phyloP scores from a whole-genome alignment of 2,329 filamentous ascomycete genomes.

The Trichoderma citrinoviride region DNA sequence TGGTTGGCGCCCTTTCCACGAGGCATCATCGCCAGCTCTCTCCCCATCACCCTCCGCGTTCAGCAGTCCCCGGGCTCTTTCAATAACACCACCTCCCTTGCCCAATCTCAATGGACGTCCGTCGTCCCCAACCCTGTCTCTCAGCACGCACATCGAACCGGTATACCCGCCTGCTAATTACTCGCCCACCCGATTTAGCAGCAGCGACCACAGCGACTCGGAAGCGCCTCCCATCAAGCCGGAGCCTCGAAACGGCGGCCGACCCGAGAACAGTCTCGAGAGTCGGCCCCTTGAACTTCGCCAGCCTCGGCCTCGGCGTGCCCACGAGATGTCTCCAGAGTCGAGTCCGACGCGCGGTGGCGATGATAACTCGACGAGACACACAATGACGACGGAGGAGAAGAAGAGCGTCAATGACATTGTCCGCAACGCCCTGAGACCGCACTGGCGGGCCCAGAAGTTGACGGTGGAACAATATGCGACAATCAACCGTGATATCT shows the following conservation, averaged over 20 bases:
- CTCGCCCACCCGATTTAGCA: conserved; percentile 54
- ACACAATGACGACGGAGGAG: conserved; percentile 69
- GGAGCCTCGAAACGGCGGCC: conserved; percentile 27
- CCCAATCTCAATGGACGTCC: conserved; percentile 53
- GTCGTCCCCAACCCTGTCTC: conserved; percentile 61
- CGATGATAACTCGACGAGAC: conserved; percentile 59
- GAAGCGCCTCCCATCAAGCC: conserved; percentile 35
- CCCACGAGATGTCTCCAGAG: conserved; percentile 36
- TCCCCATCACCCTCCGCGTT: conserved; percentile 64
- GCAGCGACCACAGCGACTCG: conserved; percentile 47
- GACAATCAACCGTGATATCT: conserved; percentile 85
- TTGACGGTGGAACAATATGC: conserved; percentile 89
- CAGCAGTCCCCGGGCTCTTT: conserved; percentile 65
- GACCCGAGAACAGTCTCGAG: conserved; percentile 27
- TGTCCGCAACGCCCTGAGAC: conserved; percentile 78
- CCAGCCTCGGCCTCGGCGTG: conserved; percentile 51
- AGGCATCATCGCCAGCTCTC: conserved; percentile 59
- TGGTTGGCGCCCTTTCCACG: conserved; percentile 34
- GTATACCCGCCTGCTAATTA: conserved; percentile 73
- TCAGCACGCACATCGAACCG: conserved; percentile 71
- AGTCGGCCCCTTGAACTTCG: conserved; percentile 47
- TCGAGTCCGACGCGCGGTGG: conserved; percentile 37
- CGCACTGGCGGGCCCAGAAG: conserved; percentile 74
- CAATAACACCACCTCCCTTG: conserved; percentile 67
- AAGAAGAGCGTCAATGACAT: conserved; percentile 89